Base-by-base conservation (phyloP, 2,329 filamentous ascomycete species). In the Stagonosporopsis cucurbitacearum region DNA sequence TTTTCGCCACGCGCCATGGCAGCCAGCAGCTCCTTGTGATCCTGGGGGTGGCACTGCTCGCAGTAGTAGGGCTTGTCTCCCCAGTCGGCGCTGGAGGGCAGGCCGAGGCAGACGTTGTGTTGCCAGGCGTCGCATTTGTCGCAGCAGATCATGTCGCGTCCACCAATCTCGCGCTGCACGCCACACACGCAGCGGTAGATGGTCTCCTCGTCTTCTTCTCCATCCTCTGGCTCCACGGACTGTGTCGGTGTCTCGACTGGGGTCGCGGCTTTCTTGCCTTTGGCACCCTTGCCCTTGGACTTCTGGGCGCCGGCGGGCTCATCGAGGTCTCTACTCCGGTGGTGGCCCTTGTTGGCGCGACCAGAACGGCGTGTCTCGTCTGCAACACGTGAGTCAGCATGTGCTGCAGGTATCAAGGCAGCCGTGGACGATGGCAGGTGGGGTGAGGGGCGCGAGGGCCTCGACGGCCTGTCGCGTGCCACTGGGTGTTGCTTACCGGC, bases 121-220 rank as follows among this genome's bases (percentile, higher is more conserved):
- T 99, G 95, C 95, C 95, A 99, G 37, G 89, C 94, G 44, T 86
- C 87, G 77, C 95, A 99, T 42, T 85, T 86, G 76, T 99, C 95
- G 80, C 95, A 99, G 58, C 90, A 92, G 69, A 99, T 96, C 92
- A 96, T 98, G 48, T 92, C 88, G 67, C 95, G 89, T 63, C 90
- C 91, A 13, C 91, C 88, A 65, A 96, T 91, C 65, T 94, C 91
- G 60, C 69, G 69, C 40, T 90, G 90, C 56, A 91, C 89, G 64
- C 95, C 94, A 72, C 94, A 99, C 45, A 97, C 90, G 75, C 94
- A 99, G 64, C 94, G 89, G 62, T 98, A 96, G 64, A 95, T 84
- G 69, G 92, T 90, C 58, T 89, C 84, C 64, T 76, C 81, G 66
- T 82, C 78, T 17, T 59, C 36, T 59, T 83, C 81, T 12, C 52